Base-by-base conservation (phyloP, 805 yeast species). In the Wickerhamiella australiensis region DNA sequence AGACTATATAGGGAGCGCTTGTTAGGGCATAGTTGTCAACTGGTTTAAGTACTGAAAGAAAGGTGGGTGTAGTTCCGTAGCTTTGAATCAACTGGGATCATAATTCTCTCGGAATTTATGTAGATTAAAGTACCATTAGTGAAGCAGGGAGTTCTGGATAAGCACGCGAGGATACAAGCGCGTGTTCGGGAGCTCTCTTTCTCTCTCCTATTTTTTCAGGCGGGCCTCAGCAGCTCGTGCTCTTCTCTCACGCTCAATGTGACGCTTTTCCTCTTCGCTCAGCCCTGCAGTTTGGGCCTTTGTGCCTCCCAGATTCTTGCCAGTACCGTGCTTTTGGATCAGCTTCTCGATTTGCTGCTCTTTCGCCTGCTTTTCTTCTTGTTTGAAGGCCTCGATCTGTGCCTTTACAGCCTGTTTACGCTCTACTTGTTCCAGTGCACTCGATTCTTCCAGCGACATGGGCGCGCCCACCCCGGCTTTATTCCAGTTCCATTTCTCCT, bases 171-270 rank as follows among this genome's bases (percentile, higher is more conserved):
- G 29, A 11, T 7, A 11, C 29, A 26, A 7, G 9, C 29, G 29
- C 11, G 7, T 26, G 29, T 11, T 11, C 29, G 29, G n/a, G n/a
- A n/a, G n/a, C n/a, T n/a, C n/a, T n/a, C 11, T 29, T 7, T n/a
- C 29, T 13, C 12, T 31, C 15, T 18, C 5, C 12, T 17, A 18
- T 3, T 58, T 65, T 49, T 68, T 72, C 59, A 85, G 58, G 57
- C 98, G 72, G 0, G 90, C 95, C 63, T 92, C 97, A 0, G 95
- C 96, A 0, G 98, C 98, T 50, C 97, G 74, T 0, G 96, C 96
- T 49, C 97, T 72, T 60, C 88, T 88, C 59, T 92, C 98, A 53
- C 98, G 76, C 83, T 88, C 87, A 18, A 92, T 67, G 58, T 80
- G 75, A 73, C 74, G 72, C 58, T 78, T 74, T 55, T 88, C 96